phyloP scores from a whole-genome alignment of 257 asterid species.

The Ophiorrhiza pumila region DNA sequence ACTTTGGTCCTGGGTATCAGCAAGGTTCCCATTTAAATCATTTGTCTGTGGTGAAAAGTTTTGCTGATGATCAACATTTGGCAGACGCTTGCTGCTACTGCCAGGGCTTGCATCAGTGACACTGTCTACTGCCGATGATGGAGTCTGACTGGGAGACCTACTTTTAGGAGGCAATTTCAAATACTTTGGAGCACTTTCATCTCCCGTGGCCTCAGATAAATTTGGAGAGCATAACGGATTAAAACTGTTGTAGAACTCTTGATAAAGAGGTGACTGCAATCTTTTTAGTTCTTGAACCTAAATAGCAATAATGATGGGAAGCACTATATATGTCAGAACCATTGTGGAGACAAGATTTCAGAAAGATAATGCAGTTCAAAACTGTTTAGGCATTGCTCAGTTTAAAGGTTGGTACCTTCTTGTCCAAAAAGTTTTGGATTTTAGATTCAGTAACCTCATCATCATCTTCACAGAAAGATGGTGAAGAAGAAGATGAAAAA shows the following conservation, averaged over 20 bases:
- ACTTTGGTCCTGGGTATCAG: constrained; percentile 23
- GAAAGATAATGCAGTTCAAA: not conserved
- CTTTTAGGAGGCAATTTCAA: constrained; percentile 43
- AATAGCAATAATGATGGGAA: not conserved
- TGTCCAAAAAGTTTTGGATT: constrained; percentile 36
- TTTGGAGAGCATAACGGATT: constrained; percentile 34
- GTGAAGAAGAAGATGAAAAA: constrained; percentile 21
- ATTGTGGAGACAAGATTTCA: not conserved
- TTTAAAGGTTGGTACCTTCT: constrained; percentile 26
- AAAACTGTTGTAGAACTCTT: constrained; percentile 38
- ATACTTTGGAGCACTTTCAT: constrained; percentile 27
- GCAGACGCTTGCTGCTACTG: constrained; percentile 26
- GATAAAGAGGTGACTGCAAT: constrained; percentile 38
- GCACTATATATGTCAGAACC: not conserved
- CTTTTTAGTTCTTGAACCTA: constrained; percentile 38
- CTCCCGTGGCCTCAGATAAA: constrained; percentile 22
- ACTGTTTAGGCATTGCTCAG: not conserved
- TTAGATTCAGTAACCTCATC: constrained; percentile 44
- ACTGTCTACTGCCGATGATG: constrained; percentile 22
- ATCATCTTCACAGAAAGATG: constrained; percentile 38
- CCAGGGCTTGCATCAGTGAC: constrained; percentile 36
- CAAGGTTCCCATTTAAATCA: constrained; percentile 19
- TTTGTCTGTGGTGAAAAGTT: constrained; percentile 27
- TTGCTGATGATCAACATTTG: constrained; percentile 26
- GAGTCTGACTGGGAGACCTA: constrained; percentile 39